These are phyloP conservation scores for Cenchrus purpureus DNA, from an alignment of 176 grass and related monocot species.

Conservation along the genomic window DNA sequence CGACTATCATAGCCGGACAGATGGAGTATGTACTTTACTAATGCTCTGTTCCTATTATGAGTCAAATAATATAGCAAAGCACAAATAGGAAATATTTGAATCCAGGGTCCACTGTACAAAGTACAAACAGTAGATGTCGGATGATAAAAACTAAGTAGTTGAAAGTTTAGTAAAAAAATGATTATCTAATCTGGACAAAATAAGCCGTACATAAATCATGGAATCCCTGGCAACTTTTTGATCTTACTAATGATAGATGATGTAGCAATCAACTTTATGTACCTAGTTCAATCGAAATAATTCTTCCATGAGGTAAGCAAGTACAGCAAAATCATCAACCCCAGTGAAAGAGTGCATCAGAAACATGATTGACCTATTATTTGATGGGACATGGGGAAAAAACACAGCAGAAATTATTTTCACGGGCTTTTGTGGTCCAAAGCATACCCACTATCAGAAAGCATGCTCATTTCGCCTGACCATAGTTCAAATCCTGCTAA, in stretches of 20 bases:
- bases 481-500: conserved; percentile 27
- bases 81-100: conserved; percentile 25
- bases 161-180: not conserved
- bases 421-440: conserved; percentile 34
- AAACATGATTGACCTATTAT: conserved; percentile 41
- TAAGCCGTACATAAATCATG: not conserved
- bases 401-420: not conserved
- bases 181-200: conserved; percentile 1
- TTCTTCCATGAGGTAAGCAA: conserved; percentile 31
- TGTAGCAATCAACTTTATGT: conserved; percentile 25
- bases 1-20: too few species aligned
- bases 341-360: not conserved
- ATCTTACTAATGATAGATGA: conserved; percentile 24
- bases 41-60: conserved; percentile 16
- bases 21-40: conserved; percentile 17
- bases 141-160: conserved; percentile 3
- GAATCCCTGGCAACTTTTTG: not conserved
- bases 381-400: conserved; percentile 13
- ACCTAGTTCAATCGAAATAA: conserved; percentile 36
- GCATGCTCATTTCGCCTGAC: conserved; percentile 14
- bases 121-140: not conserved
- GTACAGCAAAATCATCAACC: conserved; percentile 17
- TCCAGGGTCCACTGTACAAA: not conserved
- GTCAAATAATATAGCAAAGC: not conserved
- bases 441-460: conserved; percentile 25